Conservation (phyloP, 1,284 basidiomycete genomes). For the Microbotryum intermedium region DNA sequence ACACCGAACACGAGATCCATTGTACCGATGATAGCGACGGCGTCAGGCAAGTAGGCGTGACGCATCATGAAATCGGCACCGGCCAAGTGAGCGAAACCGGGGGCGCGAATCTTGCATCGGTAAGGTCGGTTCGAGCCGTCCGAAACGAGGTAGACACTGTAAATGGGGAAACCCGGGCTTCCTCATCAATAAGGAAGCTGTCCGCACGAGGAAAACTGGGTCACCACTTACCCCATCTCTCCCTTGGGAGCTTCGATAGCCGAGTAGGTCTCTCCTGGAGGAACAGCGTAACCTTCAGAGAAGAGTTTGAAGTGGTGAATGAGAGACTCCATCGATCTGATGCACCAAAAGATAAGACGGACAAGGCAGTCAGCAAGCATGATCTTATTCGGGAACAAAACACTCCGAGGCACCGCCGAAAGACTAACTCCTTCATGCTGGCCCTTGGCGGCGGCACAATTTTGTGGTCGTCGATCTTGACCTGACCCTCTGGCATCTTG, state of each 20-base stretch:
- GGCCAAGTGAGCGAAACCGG: constrained; percentile 66
- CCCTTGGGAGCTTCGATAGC: constrained; percentile 99
- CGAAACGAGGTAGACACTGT: constrained; percentile 75
- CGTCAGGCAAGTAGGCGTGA: constrained; percentile 74
- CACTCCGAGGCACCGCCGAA: neutral
- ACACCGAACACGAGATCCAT: constrained; percentile 50
- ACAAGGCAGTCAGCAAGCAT: too few species aligned
- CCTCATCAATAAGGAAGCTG: neutral
- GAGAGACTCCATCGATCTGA: constrained; percentile 50
- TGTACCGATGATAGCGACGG: constrained; percentile 86
- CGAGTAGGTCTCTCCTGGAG: constrained; percentile 88
- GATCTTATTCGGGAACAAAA: neutral
- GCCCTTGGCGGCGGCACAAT: constrained; percentile 93
- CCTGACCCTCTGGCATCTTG: constrained; percentile 88
- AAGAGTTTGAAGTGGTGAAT: constrained; percentile 97
- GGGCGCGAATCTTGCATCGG: constrained; percentile 86
- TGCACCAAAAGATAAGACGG: neutral
- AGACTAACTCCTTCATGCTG: constrained; percentile 94
- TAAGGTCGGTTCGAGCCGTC: constrained; percentile 89
- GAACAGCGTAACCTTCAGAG: constrained; percentile 92
- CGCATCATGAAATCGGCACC: constrained; percentile 93
- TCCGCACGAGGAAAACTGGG: neutral
- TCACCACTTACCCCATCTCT: constrained; percentile 58
- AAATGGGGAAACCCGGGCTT: neutral
- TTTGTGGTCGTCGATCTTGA: constrained; percentile 97